These are phyloP conservation scores for Metschnikowia cerradonensis DNA, from an alignment of 805 yeast genomes.

Conservation along the genomic window DNA sequence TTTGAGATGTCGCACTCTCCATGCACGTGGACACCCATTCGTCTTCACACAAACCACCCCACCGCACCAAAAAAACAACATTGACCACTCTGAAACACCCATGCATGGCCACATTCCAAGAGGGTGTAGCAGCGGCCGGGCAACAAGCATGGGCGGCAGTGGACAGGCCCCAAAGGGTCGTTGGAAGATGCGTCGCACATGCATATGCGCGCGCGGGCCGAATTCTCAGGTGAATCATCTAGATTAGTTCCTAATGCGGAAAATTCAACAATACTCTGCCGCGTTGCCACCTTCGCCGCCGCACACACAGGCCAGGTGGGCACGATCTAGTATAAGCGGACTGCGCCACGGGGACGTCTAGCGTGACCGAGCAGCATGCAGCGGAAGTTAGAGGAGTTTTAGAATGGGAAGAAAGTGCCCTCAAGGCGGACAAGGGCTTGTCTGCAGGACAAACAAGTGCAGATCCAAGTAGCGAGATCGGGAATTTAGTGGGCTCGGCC, in stretches of 20 bases:
- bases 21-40: neutral
- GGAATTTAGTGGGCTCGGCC: no score
- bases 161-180: neutral
- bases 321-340: neutral
- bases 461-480: no score
- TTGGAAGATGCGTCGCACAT: neutral
- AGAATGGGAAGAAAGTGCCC: no score
- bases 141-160: neutral
- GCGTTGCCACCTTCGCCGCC: neutral
- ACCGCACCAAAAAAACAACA: neutral
- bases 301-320: neutral
- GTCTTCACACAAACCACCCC: neutral
- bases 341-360: neutral
- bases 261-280: neutral
- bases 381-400: neutral
- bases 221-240: conserved; percentile 1
- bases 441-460: no score
- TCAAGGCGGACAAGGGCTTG: no score
- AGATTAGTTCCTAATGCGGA: neutral
- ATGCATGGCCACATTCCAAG: neutral
- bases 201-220: neutral
- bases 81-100: neutral
- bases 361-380: neutral
- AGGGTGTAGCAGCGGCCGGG: neutral
- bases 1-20: neutral